Percentiles rank a stretch among this genome's conserved stretches.
Conservation (phyloP, 805 yeast genomes). For the Cyberlindnera samutprakarnensis region DNA sequence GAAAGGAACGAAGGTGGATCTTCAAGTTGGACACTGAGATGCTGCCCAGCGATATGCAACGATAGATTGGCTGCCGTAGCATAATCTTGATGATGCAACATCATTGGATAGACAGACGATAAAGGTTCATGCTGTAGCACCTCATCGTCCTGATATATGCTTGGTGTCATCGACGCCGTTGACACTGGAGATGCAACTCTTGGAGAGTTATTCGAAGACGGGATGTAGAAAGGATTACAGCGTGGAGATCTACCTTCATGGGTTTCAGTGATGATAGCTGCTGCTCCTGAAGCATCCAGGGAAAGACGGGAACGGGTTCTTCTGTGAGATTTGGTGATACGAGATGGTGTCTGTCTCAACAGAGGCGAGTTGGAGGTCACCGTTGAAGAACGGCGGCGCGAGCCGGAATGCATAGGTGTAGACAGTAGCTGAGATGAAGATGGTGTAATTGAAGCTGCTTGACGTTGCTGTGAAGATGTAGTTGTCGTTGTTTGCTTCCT, state of each 20-base stretch:
- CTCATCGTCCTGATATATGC: background rate
- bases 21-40: background rate
- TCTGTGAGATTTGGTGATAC: slow-evolving; percentile 23
- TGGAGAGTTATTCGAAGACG: slow-evolving; percentile 27
- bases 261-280: slow-evolving; percentile 17
- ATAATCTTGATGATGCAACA: slow-evolving; percentile 2
- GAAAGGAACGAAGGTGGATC: slow-evolving; percentile 1
- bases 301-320: slow-evolving; percentile 35
- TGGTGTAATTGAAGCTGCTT: too few species aligned
- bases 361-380: background rate
- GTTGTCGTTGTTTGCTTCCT: too few species aligned
- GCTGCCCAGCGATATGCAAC: slow-evolving; percentile 1
- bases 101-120: background rate
- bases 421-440: too few species aligned
- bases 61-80: slow-evolving; percentile 3
- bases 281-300: slow-evolving; percentile 27
- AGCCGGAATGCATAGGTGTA: too few species aligned
- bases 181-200: slow-evolving; percentile 11
- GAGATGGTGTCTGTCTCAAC: slow-evolving; percentile 7
- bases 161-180: slow-evolving; percentile 18
- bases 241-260: slow-evolving; percentile 27
- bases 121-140: background rate
- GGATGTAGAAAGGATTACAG: slow-evolving; percentile 43
- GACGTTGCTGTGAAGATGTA: too few species aligned
- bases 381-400: too few species aligned